These are phyloP conservation scores for Diatrype stigma DNA, from an alignment of 2,329 filamentous ascomycete species.

Conservation along the genomic window DNA sequence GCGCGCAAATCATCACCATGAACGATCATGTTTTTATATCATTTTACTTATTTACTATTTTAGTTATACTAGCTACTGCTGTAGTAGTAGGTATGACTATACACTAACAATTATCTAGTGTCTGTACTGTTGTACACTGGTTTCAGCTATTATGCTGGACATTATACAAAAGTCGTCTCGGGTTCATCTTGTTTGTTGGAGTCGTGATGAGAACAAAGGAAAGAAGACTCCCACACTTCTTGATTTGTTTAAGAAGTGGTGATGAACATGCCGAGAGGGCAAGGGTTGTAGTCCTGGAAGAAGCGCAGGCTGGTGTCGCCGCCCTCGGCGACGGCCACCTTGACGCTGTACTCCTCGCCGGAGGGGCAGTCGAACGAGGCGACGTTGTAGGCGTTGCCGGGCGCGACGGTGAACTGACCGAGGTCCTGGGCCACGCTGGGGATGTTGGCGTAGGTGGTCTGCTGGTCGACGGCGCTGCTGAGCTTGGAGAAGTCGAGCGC, in stretches of 20 bases:
- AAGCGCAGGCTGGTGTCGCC: conserved; percentile 51
- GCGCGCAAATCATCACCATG: too few species aligned
- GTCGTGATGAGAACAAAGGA: too few species aligned
- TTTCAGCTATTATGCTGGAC: too few species aligned
- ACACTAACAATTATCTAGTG: too few species aligned
- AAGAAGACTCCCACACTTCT: too few species aligned
- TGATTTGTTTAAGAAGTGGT: conserved; percentile 27
- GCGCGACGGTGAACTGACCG: conserved; percentile 39
- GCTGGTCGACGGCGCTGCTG: conserved; percentile 35
- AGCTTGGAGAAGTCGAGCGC: conserved; percentile 50
- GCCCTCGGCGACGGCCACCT: conserved; percentile 38
- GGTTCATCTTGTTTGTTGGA: too few species aligned
- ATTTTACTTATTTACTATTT: too few species aligned
- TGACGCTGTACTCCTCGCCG: conserved; percentile 46
- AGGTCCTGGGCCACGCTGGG: conserved; percentile 42
- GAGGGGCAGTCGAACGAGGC: conserved; percentile 50
- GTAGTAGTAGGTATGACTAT: too few species aligned
- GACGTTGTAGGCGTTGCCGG: conserved; percentile 52
- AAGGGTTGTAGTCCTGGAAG: conserved; percentile 60
- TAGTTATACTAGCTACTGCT: too few species aligned
- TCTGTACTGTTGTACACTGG: too few species aligned
- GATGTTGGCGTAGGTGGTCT: conserved; percentile 51
- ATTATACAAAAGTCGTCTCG: too few species aligned
- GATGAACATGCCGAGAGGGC: conserved; percentile 38
- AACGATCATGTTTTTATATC: too few species aligned